Base-by-base conservation (phyloP, 768 basidiomycete genomes). In the Tulasnella sp. region DNA sequence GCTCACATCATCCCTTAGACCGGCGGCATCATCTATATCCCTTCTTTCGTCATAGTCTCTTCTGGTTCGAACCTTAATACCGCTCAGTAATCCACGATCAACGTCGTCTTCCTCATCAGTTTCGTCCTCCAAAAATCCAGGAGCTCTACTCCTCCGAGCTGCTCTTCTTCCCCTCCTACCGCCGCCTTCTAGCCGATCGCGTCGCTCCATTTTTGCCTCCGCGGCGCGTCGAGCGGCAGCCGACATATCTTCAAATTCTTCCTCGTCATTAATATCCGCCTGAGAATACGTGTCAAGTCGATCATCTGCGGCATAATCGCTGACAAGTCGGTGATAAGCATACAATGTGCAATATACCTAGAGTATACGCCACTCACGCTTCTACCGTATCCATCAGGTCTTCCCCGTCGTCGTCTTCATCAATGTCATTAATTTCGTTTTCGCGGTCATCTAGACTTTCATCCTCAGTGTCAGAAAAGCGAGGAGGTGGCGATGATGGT, bases 31-130 rank as follows among this genome's bases (percentile, higher is more conserved):
- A 63, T 96, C 93, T 31, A 84, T 65, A 62, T 90, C 87, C 57
- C 78, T 75, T 45, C 87, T 74, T 67, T 99, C 95, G 61, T 99
- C 95, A 56, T 98, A 96, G 59, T 91, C 84, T 60, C 86, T 75
- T 60, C 95, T 76, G 4, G 88, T 82, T 34, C 93, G 77, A 37
- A 76, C 71, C 55, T 81, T 85, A 74, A 90, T 84, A 34, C 77
- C 80, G 13, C 74, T 72, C 53, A 67, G 76, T 67, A 68, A 78
- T 57, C 67, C 73, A 8, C 77, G 84, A 35, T 72, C 78, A 24
- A 66, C 69, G 48, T 80, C 69, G n/a, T 62, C 82, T 37, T 78
- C 83, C 41, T 82, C 84, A 35, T 82, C 83, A 65, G 76, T 70
- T 54, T 88, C 85, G 53, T 77, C 84, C 43, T 83, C 81, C 45